These are phyloP conservation scores for Pseudognaphalium luteoalbum DNA, from an alignment of 129 eudicot species.

Conservation along the genomic window DNA sequence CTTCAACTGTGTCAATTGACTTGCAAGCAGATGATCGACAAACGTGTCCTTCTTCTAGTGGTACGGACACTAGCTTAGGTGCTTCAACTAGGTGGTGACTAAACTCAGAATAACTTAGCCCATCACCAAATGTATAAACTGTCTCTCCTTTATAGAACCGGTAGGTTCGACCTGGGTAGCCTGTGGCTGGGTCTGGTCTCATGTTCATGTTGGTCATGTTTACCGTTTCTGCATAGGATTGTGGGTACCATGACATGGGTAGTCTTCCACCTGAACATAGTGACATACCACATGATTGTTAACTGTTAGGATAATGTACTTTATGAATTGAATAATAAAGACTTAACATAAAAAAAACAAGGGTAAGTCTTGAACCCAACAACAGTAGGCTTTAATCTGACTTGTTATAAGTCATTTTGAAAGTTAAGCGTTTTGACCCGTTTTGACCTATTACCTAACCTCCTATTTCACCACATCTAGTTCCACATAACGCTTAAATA, in stretches of 20 bases:
- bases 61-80: conserved; percentile 55
- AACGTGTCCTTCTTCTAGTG: conserved; percentile 66
- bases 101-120: conserved; percentile 64
- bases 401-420: neutral
- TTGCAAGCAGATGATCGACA: conserved; percentile 61
- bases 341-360: neutral
- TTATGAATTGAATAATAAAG: neutral
- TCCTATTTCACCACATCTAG: neutral
- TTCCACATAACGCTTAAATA: neutral
- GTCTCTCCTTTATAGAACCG: conserved; percentile 88
- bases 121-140: conserved; percentile 74
- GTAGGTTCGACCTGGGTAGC: conserved; percentile 89
- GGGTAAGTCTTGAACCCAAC: neutral
- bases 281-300: neutral
- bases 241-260: conserved; percentile 99
- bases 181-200: conserved; percentile 88
- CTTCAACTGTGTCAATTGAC: conserved; percentile 59
- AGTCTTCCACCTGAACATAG: conserved; percentile 71
- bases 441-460: neutral
- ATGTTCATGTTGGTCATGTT: conserved; percentile 96
- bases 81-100: conserved; percentile 65
- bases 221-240: conserved; percentile 67
- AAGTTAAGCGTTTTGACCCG: neutral
- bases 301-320: neutral
- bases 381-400: too few relatives aligned